Evolutionary conservation across 352 stramenopile genomes (phyloP).

Genomic region (Phytophthora agathidicida): DNA sequence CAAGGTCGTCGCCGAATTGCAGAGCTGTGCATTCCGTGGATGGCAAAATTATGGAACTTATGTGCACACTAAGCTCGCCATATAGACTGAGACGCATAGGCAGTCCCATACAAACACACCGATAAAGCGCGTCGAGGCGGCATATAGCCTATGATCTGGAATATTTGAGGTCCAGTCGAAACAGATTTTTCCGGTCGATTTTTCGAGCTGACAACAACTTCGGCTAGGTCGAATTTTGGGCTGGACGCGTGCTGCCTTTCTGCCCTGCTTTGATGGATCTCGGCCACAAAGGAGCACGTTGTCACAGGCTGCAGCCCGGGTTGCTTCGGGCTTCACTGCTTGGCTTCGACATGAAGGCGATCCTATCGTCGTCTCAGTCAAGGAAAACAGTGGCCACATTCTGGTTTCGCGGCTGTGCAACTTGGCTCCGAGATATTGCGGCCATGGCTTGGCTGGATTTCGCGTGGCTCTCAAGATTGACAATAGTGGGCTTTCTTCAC

Average conservation of each 20-base stretch:
- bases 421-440: conserved; percentile 9
- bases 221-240: neutral
- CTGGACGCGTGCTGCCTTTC: neutral
- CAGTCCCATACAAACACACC: no score
- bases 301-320: conserved; percentile 13
- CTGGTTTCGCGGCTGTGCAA: conserved; percentile 9
- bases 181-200: no score
- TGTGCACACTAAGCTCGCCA: no score
- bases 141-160: neutral
- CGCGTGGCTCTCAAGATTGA: conserved; percentile 3
- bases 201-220: conserved; percentile 15
- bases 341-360: conserved; percentile 8
- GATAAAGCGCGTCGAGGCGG: no score
- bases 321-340: conserved; percentile 2
- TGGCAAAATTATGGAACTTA: conserved; percentile 10
- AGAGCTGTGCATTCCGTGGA: conserved; percentile 10
- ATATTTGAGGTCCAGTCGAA: neutral
- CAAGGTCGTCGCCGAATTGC: conserved; percentile 7
- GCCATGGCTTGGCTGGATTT: conserved; percentile 14
- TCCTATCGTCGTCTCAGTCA: conserved; percentile 4
- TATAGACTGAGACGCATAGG: no score
- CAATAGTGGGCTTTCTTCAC: no score
- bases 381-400: neutral
- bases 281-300: conserved; percentile 7
- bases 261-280: conserved; percentile 5